Base-by-base conservation (phyloP, 352 stramenopile genomes). In the Phytophthora capsici region DNA sequence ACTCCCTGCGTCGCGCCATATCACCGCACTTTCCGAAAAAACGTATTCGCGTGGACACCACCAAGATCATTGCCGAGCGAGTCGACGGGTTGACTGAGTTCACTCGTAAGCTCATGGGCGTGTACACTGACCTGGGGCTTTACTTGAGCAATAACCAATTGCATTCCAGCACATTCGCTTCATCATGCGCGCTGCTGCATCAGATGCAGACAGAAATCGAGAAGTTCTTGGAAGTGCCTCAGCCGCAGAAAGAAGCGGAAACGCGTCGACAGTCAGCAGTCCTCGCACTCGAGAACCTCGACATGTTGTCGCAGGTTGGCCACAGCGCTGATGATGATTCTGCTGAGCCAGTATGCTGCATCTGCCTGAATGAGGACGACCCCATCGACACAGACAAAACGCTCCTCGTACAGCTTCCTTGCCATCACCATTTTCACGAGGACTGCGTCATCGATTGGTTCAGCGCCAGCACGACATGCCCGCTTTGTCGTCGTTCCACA, bases 381-480 rank as follows among this genome's bases (percentile, higher is more conserved):
- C 63, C 61, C 51, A 37, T 9, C 23, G 13, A 52, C 19, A 62
- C 65, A 20, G 38, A 70, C 3, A 41, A 25, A 25, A 53, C 41
- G 7, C 47, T 54, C 1, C 55, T 83, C 37, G 78, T 87, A 22
- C 57, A 70, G 32, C 59, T 90, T 20, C 74, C 78, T 6, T 90
- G 81, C 44, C 40, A 43, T 20, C 81, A 90, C 54, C 67, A 80
- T 46, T 90, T 87, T 49, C 81, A 90, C 59, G 75, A 90, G 58
- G 74, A 87, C 73, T 90, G 81, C 50, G 73, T 88, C 17, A 82
- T 88, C 49, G 75, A 85, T 50, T 90, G 81, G 81, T 86, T 86
- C 53, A 84, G 78, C 32, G 67, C 77, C 14, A 86, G 78, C 57
- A 83, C 68, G 23, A 83, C 78, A 10, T 90, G 78, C 49, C 81